A percentile compares a stretch with the other conserved stretches of the same genome.
These are phyloP conservation scores for Talaromyces sp. DNA, from an alignment of 2,329 filamentous ascomycete genomes.

Conservation along the genomic window DNA sequence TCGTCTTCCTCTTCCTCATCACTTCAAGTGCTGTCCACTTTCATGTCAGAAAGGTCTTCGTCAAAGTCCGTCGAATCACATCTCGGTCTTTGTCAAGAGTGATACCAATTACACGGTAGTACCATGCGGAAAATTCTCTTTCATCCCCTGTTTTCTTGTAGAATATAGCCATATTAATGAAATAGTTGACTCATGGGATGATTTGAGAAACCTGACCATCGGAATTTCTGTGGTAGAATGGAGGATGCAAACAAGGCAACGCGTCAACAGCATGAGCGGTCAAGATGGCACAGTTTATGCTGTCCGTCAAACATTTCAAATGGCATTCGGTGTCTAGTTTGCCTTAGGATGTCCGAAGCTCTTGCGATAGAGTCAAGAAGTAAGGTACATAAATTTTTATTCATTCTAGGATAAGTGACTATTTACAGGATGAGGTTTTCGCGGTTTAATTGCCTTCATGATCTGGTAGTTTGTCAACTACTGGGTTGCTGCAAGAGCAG, in stretches of 20 bases:
- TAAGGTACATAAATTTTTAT: background rate
- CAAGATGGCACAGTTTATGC: background rate
- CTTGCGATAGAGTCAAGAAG: background rate
- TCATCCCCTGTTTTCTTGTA: background rate
- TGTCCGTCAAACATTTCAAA: too few relatives aligned
- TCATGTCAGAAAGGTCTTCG: background rate
- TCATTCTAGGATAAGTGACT: background rate
- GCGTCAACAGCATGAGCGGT: background rate
- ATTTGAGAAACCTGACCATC: background rate
- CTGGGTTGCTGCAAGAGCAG: constrained; percentile 15
- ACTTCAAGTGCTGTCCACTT: background rate
- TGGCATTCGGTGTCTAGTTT: background rate
- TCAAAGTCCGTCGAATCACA: background rate
- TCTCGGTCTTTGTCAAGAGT: background rate
- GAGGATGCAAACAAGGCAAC: background rate
- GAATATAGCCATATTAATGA: background rate
- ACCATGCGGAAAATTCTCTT: background rate
- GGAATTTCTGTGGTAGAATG: background rate
- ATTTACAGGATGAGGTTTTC: background rate
- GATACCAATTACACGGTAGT: background rate
- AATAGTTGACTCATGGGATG: background rate
- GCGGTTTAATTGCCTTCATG: background rate
- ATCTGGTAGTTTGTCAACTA: background rate
- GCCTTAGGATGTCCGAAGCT: background rate
- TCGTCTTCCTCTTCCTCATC: background rate